These are phyloP conservation scores for Wickerhamiella parazyma DNA, from an alignment of 805 yeast genomes.

Conservation along the genomic window DNA sequence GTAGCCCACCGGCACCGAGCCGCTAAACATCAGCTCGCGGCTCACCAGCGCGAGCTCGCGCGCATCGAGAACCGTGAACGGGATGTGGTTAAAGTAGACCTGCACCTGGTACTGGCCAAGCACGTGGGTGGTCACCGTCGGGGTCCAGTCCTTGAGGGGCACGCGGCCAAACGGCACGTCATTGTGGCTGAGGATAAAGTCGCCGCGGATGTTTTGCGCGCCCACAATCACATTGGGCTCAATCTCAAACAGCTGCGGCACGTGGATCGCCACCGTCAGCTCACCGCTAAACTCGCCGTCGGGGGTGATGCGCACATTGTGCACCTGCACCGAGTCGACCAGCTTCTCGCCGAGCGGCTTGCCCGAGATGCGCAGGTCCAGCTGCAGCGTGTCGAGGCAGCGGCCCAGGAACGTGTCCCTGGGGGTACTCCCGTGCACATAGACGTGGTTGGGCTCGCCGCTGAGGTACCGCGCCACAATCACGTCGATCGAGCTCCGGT, in stretches of 20 bases:
- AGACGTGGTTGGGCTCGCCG: conserved; percentile 17
- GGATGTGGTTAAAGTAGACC: conserved; percentile 31
- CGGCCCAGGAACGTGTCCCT: conserved; percentile 14
- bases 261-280: conserved; percentile 18
- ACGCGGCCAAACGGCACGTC: conserved; percentile 33
- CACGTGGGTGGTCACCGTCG: conserved; percentile 24
- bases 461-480: conserved; percentile 19
- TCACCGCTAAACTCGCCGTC: conserved; percentile 18
- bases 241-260: conserved; percentile 20
- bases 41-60: conserved; percentile 32
- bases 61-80: conserved; percentile 31
- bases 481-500: conserved; percentile 21
- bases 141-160: conserved; percentile 34
- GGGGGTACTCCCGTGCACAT: conserved; percentile 15
- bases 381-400: conserved; percentile 10
- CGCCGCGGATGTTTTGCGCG: conserved; percentile 32
- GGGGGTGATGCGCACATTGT: conserved; percentile 15
- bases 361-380: conserved; percentile 17
- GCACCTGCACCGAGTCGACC: conserved; percentile 19
- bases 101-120: conserved; percentile 25
- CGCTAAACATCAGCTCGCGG: conserved; percentile 31
- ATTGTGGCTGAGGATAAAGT: conserved; percentile 30
- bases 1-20: conserved; percentile 29
- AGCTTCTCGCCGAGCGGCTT: conserved; percentile 20
- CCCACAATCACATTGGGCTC: conserved; percentile 19